A percentile compares a stretch with the other conserved stretches of the same genome.
Evolutionary conservation across 306 rosid genomes (phyloP).

Genomic region (Quercus variabilis): DNA sequence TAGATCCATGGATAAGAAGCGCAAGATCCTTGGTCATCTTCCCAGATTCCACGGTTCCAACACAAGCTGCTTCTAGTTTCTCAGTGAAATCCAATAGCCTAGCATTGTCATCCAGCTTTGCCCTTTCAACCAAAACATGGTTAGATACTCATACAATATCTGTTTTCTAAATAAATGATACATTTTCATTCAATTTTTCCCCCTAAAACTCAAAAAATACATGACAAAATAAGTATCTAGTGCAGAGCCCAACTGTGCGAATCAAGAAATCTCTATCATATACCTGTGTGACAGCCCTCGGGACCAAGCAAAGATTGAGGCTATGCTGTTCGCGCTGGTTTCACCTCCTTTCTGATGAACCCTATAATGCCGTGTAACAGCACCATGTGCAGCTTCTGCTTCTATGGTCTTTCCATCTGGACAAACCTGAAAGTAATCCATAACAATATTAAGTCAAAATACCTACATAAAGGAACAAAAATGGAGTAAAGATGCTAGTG

Average conservation of each 20-base stretch:
- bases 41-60: constrained; percentile 79
- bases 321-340: constrained; percentile 98
- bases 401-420: constrained; percentile 98
- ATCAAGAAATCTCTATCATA: background rate
- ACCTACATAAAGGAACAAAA: background rate
- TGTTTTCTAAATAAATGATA: constrained; percentile 1
- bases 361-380: constrained; percentile 87
- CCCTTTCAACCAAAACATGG: constrained; percentile 46
- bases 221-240: background rate
- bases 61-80: constrained; percentile 87
- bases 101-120: constrained; percentile 79
- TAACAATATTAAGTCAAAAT: constrained; percentile 1
- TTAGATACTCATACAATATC: background rate
- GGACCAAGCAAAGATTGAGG: constrained; percentile 97
- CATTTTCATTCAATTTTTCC: background rate
- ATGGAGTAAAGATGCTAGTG: background rate
- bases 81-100: constrained; percentile 61
- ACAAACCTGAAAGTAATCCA: constrained; percentile 59
- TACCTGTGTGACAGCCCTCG: constrained; percentile 94
- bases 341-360: constrained; percentile 97
- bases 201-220: background rate
- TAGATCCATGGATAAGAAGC: constrained; percentile 76
- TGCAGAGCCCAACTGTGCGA: background rate
- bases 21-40: constrained; percentile 99
- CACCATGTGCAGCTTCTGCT: constrained; percentile 98